Evolutionary conservation across 768 basidiomycete genomes (phyloP).

Genomic region (Hypsizygus marmoreus): DNA sequence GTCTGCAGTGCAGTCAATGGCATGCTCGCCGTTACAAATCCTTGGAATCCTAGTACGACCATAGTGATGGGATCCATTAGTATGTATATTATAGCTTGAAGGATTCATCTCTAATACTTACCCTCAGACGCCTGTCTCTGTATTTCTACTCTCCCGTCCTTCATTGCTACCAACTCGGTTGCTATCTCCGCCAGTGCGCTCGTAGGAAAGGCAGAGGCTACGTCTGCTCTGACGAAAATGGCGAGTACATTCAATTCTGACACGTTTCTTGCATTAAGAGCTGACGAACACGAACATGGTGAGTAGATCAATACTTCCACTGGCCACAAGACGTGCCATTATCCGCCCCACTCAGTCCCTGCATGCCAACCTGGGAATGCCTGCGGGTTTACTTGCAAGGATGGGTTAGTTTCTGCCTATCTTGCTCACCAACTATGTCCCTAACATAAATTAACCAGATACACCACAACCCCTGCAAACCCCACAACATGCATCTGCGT

Average conservation of each 20-base stretch:
- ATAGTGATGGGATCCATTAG: conserved; percentile 33
- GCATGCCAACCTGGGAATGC: conserved; percentile 36
- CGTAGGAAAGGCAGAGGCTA: conserved; percentile 31
- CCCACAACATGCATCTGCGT: too few species aligned
- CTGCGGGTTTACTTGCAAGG: conserved; percentile 47
- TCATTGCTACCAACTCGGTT: conserved; percentile 33
- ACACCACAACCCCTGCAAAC: too few species aligned
- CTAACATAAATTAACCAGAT: background rate
- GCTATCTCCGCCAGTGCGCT: conserved; percentile 28
- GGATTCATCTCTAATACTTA: background rate
- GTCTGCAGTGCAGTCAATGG: conserved; percentile 40
- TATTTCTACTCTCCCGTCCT: conserved; percentile 35
- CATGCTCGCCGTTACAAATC: conserved; percentile 28
- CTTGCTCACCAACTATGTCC: background rate
- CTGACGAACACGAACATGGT: too few species aligned
- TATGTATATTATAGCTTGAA: conserved; percentile 12
- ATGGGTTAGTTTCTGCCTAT: conserved; percentile 34
- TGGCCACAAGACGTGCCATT: conserved; percentile 32
- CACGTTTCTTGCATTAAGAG: background rate
- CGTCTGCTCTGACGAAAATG: conserved; percentile 32
- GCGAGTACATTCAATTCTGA: conserved; percentile 24
- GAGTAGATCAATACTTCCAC: conserved; percentile 26
- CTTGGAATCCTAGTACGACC: conserved; percentile 18
- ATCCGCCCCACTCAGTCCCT: conserved; percentile 41
- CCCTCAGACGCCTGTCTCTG: conserved; percentile 46